phyloP scores from a whole-genome alignment of 805 yeast species.

The Ogataea ramenticola region DNA sequence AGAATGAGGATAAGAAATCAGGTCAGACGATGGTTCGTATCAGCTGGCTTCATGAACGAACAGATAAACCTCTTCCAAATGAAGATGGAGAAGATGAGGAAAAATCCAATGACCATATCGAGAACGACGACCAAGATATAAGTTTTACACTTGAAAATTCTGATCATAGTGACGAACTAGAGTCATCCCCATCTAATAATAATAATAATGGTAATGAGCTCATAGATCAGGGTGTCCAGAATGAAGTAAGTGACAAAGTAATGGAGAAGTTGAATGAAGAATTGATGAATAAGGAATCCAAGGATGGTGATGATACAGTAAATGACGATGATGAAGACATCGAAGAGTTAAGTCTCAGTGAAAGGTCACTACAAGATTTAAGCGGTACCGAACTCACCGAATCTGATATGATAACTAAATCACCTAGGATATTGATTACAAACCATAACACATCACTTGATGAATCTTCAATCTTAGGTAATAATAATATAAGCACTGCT shows the following conservation, averaged over 20 bases:
- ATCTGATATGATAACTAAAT: background rate
- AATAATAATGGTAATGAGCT: no score
- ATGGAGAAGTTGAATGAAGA: background rate
- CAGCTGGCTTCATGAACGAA: background rate
- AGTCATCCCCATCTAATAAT: no score
- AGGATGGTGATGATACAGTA: slow-evolving; percentile 3
- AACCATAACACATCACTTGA: background rate
- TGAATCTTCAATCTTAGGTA: background rate
- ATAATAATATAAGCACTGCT: background rate
- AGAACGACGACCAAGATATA: background rate
- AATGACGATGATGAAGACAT: background rate
- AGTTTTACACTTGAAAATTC: background rate
- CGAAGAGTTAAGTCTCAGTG: background rate
- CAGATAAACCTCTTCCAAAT: background rate
- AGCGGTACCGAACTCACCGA: background rate
- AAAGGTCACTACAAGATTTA: background rate
- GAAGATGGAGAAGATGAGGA: background rate
- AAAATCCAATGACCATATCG: background rate
- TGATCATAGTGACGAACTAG: no score
- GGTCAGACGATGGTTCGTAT: background rate
- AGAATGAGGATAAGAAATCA: background rate
- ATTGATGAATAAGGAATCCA: background rate
- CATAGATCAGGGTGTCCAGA: no score
- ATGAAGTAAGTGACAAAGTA: no score
- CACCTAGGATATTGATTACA: background rate